Evolutionary conservation across 306 rosid species (phyloP), one percentile per base, ranked within the genome.

Genomic region (Cucumis melo): DNA sequence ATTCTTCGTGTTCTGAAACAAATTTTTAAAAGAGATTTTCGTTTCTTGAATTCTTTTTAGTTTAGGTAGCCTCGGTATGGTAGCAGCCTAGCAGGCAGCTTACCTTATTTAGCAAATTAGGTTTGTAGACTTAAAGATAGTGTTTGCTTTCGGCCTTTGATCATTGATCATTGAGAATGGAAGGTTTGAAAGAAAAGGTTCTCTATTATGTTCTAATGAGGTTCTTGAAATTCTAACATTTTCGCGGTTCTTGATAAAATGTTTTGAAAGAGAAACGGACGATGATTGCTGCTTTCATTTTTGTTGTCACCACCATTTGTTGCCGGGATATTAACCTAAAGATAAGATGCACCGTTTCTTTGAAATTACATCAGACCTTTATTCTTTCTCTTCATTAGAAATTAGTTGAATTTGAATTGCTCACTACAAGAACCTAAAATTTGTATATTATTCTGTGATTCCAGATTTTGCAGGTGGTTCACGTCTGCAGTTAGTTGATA

Each of bases 391-490:
- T 38, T 38, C 41, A 7, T 38, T 38, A 5, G 5, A 38, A 38
- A 38, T 38, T 38, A 38, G 41, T 38, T 38, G 41, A 38, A 38
- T n/a, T n/a, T 32, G n/a, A 24, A 16, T 48, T 0, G 17, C 80
- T 77, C 48, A 20, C 46, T 13, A 39, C 5, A 36, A 57, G 68
- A 38, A 36, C 21, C 68, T 75, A 20, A 50, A 38, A 29, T 29
- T 23, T 50, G 27, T 23, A 56, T 34, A 0, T 56, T 55, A 75
- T 74, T 36, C 65, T 85, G 79, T 67, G 54, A 80, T 83, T 78
- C 65, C 90, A 88, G 97, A 83, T 86, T 78, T 91, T 72, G 77
- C 83, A 15, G 88, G 90, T 51, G 68, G 86, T 83, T 83, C 87
- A 57, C 89, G 81, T 81, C 51, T 84, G 78, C 82, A 68, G 70